Evolutionary conservation across 306 rosid species (phyloP), one percentile per base, ranked within the genome.

Genomic region (Quercus rubra): DNA sequence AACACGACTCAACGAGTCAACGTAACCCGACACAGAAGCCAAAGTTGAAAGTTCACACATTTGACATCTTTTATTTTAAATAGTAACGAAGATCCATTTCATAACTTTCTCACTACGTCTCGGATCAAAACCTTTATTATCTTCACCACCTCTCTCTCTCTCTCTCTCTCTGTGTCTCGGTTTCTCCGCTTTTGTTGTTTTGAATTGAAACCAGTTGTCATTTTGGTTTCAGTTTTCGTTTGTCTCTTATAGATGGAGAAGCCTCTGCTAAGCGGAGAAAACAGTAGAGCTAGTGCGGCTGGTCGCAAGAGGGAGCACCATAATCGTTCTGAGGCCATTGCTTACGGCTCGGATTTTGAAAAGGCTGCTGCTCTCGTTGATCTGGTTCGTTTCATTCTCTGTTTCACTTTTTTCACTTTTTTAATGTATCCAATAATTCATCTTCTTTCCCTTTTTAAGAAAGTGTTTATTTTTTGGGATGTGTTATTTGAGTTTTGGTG

Each of bases 281-380:
- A 73, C 87, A 90, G 98, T 76, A 85, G 71, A 41, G 46, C 46
- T 21, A 74, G 4, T 27, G n/a, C 23, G 75, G 11, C 12, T 41
- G 51, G 8, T 72, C 73, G 33, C 19, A 15, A 31, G 2, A 66
- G 55, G 68, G 74, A 33, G 77, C 78, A 58, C 3, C 59, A 30
- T 10, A 5, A 86, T 21, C 94, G 93, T 73, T 46, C 94, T 11
- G 91, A 92, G 31, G 97, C 97, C 19, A 79, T 94, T 79, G 61
- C 93, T 61, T 83, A 71, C 78, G 98, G 98, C 80, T 83, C 97
- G 41, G 46, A 85, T 33, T 87, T 80, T 72, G 89, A 87, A 82
- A 92, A 85, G 87, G 98, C 98, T 2, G 98, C 98, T 4, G 98
- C 97, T 0, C 91, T 94, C 30, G 80, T 94, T 63, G 98, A 94